phyloP scores from a whole-genome alignment of 2,329 filamentous ascomycete species.

The Grosmannia serpens region DNA sequence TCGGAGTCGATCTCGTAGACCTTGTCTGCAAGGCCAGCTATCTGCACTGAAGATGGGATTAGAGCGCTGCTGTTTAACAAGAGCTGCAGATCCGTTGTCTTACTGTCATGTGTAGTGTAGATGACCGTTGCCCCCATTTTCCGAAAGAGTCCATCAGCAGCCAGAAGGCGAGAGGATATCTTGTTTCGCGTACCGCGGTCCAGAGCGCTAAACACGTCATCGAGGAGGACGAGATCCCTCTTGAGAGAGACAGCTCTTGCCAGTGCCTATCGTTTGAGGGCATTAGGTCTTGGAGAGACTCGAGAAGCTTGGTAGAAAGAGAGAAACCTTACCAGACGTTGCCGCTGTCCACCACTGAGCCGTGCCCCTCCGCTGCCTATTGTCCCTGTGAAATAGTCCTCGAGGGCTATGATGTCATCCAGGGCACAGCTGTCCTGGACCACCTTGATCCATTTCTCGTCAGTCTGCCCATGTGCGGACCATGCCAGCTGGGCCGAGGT shows the following conservation, averaged over 20 bases:
- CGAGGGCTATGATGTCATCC: not conserved
- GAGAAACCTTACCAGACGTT: not conserved
- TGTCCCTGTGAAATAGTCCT: not conserved
- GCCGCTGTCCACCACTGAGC: constrained; percentile 17
- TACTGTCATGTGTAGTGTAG: no score
- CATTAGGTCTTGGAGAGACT: no score
- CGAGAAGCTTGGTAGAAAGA: no score
- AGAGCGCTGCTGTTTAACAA: no score
- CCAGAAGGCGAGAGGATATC: constrained; percentile 5
- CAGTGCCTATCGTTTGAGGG: no score
- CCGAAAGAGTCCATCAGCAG: constrained; percentile 5
- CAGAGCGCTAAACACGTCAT: constrained; percentile 10
- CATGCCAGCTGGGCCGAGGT: constrained; percentile 18
- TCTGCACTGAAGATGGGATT: constrained; percentile 1
- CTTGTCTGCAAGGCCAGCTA: constrained; percentile 6
- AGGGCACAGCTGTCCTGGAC: constrained; percentile 11
- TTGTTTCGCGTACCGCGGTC: constrained; percentile 7
- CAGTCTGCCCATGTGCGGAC: not conserved
- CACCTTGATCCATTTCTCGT: constrained; percentile 11
- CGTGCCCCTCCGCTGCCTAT: constrained; percentile 16
- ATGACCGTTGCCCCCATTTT: not conserved
- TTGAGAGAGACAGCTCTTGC: no score
- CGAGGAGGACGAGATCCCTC: not conserved
- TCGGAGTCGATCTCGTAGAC: not conserved
- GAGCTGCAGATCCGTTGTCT: no score